Evolutionary conservation across 495 filamentous ascomycete genomes (phyloP), one percentile per base, ranked within the genome.

Genomic region (Aspergillus asperescens): DNA sequence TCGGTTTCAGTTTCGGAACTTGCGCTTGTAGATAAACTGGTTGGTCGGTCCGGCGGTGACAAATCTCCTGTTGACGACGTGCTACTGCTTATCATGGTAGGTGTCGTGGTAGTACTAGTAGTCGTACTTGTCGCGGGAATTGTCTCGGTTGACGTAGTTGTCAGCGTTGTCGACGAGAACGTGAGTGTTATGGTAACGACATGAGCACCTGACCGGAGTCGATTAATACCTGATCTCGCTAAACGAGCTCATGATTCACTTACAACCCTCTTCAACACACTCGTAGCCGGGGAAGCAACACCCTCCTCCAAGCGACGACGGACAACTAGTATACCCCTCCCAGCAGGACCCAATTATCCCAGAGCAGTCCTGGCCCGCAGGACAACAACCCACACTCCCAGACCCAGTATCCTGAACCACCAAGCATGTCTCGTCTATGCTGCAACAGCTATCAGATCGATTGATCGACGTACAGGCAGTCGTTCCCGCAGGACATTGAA

Each of bases 301-400:
- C 1, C 91, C 92, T 1, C 90, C 90, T 4, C 90, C 91, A 13
- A 84, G 56, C 25, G 74, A 77, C 15, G 77, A 72, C 1, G 83
- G 74, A 61, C 93, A 98, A 19, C 77, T 74, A 10, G 79, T 78
- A 64, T 89, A 85, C 12, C 82, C 84, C 0, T 63, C 64, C 44
- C 73, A 68, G 60, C 92, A 98, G 3, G 62, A 62, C 0, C 75
- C 74, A 34, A 95, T 80, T 6, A 70, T 67, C 6, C 85, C 82
- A 4, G 77, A 73, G 66, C 93, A 98, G 5, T 61, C 79, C 58
- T 79, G 64, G 3, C 90, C 90, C 24, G 66, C 65, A 13, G 85
- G 85, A 74, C 92, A 98, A 64, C 92, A 98, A 3, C 90, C 93
- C 1, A 96, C 88, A 48, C 81, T 78, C 0, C 89, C 89, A 28